phyloP scores from a whole-genome alignment of 1,139 yeast genomes.

The Geotrichum aggregatum region DNA sequence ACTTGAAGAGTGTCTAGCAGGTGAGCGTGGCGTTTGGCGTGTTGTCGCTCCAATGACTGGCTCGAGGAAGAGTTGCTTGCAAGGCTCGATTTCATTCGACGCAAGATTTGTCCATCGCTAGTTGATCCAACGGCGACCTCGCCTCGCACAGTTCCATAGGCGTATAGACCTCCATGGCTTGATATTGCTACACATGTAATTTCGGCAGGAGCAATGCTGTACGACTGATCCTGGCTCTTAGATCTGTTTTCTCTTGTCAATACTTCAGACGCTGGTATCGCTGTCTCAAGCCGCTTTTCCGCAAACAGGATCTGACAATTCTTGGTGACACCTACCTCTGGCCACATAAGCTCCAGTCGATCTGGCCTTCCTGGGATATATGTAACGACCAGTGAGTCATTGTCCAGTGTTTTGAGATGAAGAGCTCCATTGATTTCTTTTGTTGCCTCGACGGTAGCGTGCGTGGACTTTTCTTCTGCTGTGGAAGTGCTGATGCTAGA shows the following conservation, averaged over 20 bases:
- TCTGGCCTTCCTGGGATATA: neutral
- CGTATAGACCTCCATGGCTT: slow-evolving; percentile 34
- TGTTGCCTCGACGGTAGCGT: neutral
- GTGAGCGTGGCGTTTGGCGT: slow-evolving; percentile 41
- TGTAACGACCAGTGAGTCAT: neutral
- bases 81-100: slow-evolving; percentile 16
- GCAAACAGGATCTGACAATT: slow-evolving; percentile 24
- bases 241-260: no score
- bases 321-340: slow-evolving; percentile 2
- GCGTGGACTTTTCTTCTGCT: neutral
- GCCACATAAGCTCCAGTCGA: slow-evolving; percentile 4
- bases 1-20: slow-evolving; percentile 43
- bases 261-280: neutral
- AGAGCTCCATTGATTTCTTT: neutral
- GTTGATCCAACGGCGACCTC: slow-evolving; percentile 34
- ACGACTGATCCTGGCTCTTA: neutral
- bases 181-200: slow-evolving; percentile 39
- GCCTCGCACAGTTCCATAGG: slow-evolving; percentile 49
- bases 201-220: slow-evolving; percentile 13
- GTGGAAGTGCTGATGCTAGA: neutral
- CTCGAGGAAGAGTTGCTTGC: slow-evolving; percentile 25
- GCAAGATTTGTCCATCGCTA: slow-evolving; percentile 19
- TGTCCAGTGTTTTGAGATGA: neutral
- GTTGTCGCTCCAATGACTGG: neutral
- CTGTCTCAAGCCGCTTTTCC: neutral